Percentiles rank a stretch among this genome's conserved stretches.
phyloP scores from a whole-genome alignment of 1,284 basidiomycete genomes.

The Ceratobasidium sp. region DNA sequence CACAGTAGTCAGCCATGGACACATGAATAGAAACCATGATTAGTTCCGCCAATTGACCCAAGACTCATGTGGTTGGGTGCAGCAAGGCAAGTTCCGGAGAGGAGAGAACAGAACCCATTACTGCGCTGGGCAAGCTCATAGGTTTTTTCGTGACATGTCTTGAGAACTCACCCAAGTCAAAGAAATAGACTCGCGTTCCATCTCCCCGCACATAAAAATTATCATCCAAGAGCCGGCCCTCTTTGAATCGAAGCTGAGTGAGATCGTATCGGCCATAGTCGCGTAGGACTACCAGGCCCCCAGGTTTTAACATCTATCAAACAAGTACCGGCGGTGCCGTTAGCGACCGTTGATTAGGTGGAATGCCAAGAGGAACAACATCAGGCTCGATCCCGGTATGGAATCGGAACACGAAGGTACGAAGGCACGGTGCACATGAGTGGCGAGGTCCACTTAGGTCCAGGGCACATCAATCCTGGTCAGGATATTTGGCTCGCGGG shows the following conservation, averaged over 20 bases:
- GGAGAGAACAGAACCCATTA: background rate
- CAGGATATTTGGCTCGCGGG: background rate
- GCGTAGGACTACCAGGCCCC: constrained; percentile 83
- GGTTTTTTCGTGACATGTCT: background rate
- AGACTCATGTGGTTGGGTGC: background rate
- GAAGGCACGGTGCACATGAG: background rate
- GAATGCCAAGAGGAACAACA: background rate
- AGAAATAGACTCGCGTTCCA: constrained; percentile 96
- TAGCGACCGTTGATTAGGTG: background rate
- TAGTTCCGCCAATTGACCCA: background rate
- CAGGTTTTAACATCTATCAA: constrained; percentile 84
- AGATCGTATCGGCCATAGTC: constrained; percentile 97
- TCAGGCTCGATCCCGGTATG: background rate
- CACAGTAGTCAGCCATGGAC: constrained; percentile 3
- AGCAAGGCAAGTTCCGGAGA: background rate
- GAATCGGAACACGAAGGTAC: background rate
- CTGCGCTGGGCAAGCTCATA: too few relatives aligned
- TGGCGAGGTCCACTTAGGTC: constrained; percentile 1
- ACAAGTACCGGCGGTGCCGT: background rate
- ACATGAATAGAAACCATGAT: background rate
- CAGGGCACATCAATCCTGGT: background rate
- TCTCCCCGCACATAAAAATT: constrained; percentile 96
- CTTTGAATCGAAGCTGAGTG: constrained; percentile 92
- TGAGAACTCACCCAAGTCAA: constrained; percentile 72
- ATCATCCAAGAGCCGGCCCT: constrained; percentile 84